A percentile compares a stretch with the other conserved stretches of the same genome.
Evolutionary conservation across 1,139 yeast species (phyloP).

Genomic region (Magnusiomyces sp.): DNA sequence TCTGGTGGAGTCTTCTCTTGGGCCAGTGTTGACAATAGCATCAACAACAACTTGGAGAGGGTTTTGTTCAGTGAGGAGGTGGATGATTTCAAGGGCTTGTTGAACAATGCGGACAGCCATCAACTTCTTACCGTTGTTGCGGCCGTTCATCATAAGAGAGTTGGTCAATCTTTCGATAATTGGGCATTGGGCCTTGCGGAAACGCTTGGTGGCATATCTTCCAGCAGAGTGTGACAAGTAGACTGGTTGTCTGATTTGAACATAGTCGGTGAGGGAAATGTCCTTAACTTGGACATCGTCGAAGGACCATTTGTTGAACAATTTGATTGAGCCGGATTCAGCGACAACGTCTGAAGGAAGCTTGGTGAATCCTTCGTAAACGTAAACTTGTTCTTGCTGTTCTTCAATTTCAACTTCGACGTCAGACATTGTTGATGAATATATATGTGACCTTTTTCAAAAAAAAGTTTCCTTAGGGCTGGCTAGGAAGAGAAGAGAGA

Average conservation of each 20-base stretch:
- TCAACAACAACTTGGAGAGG: conserved; percentile 99
- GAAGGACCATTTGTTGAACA: conserved; percentile 99
- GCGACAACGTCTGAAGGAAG: conserved; percentile 96
- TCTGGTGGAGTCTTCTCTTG: conserved; percentile 99
- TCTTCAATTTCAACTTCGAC: conserved; percentile 16
- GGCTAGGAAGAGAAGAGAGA: conserved; percentile 3
- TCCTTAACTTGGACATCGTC: conserved; percentile 97
- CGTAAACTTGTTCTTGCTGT: conserved; percentile 22
- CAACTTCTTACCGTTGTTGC: conserved; percentile 99
- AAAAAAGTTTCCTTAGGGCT: not conserved
- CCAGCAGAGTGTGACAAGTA: conserved; percentile 99
- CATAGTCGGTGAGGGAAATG: conserved; percentile 96
- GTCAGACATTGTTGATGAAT: conserved; percentile 24
- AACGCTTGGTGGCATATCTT: conserved; percentile 98
- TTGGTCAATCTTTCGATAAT: conserved; percentile 98
- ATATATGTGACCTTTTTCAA: conserved; percentile 6
- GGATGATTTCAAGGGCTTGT: conserved; percentile 97
- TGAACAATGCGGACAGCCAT: conserved; percentile 99
- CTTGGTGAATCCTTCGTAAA: conserved; percentile 44
- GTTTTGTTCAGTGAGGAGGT: conserved; percentile 98
- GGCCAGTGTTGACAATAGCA: conserved; percentile 99
- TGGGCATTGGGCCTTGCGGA: conserved; percentile 99
- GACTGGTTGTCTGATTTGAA: conserved; percentile 95
- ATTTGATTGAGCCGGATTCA: conserved; percentile 93
- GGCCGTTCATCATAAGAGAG: conserved; percentile 99